phyloP scores from a whole-genome alignment of 768 basidiomycete genomes.

The Phylloporus rhodoxanthus region DNA sequence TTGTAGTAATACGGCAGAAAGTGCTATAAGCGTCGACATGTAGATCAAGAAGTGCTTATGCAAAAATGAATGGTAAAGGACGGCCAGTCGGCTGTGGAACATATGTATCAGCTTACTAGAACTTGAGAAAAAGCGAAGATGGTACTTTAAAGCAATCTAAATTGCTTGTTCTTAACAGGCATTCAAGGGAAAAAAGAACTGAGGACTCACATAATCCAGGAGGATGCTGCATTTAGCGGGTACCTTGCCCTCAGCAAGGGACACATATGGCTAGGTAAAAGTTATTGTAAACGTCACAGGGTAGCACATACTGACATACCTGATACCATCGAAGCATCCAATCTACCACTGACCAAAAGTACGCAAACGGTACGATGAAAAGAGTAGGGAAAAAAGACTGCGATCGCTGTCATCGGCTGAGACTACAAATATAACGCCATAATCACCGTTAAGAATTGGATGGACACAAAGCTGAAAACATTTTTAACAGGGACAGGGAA shows the following conservation, averaged over 20 bases:
- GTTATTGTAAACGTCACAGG: constrained; percentile 4
- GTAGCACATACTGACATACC: constrained; percentile 31
- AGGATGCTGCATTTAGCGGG: constrained; percentile 56
- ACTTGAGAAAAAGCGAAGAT: neutral
- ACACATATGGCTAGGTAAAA: constrained; percentile 51
- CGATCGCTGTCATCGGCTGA: neutral
- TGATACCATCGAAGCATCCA: constrained; percentile 54
- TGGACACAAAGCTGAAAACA: constrained; percentile 44
- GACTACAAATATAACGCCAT: neutral
- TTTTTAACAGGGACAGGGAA: constrained; percentile 48
- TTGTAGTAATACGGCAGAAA: constrained; percentile 45
- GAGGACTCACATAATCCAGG: constrained; percentile 52
- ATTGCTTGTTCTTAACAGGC: neutral
- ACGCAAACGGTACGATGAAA: constrained; percentile 44
- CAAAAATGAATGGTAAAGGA: constrained; percentile 41
- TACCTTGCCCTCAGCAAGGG: constrained; percentile 47
- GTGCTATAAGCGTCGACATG: constrained; percentile 45
- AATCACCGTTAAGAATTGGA: constrained; percentile 42
- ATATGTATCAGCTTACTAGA: constrained; percentile 1
- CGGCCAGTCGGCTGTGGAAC: constrained; percentile 35
- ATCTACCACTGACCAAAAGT: constrained; percentile 48
- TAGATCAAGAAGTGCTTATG: constrained; percentile 53
- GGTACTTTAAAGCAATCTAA: constrained; percentile 43
- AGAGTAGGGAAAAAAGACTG: constrained; percentile 58
- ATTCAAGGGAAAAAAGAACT: neutral